Evolutionary conservation across 1,139 yeast species (phyloP), one percentile per base, ranked within the genome.

Genomic region (Blastobotrys malaysiensis): DNA sequence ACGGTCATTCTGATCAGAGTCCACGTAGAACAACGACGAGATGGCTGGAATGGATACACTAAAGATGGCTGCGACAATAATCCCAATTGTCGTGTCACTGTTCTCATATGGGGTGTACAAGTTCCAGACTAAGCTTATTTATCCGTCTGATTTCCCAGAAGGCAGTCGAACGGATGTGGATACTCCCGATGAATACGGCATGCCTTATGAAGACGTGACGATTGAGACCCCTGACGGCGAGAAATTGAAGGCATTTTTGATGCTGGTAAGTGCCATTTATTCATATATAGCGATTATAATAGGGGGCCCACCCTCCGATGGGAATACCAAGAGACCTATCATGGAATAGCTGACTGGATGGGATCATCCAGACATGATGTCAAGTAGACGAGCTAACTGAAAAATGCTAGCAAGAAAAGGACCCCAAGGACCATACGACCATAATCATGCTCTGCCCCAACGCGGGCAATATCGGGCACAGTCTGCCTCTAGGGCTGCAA

Each of bases 381-480:
- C n/a, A n/a, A 22, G 24, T 22, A 22, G 24, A 22, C 24, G 24
- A 3, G 16, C 39, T 31, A 31, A 31, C 39, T 7, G 11, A 26
- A 4, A 26, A 7, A 11, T 5, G 3, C 16, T 31, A 31, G 39
- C 39, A 31, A 31, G 39, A 31, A n/a, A 31, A 31, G 7, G 39
- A 26, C 13, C 13, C 39, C 39, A 3, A 24, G 22, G 39, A 21
- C 9, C 39, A 24, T 61, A 85, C 86, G 59, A 91, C 99, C 0
- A 78, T 93, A 7, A 67, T 95, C 49, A 78, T 93, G 31, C 76
- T 90, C 54, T 85, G 90, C 46, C 99, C 99, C 2, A 93, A 93
- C 71, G 99, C 98, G 1, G 99, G 99, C 3, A 93, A 95, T 69
- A 93, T 93, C 63, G 99, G 99, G 43, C 93, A 89, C 67, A 85